Percentiles rank a stretch among this genome's conserved stretches.
These are phyloP conservation scores for Solanum bulbocastanum DNA, from an alignment of 257 asterid genomes.

Conservation along the genomic window DNA sequence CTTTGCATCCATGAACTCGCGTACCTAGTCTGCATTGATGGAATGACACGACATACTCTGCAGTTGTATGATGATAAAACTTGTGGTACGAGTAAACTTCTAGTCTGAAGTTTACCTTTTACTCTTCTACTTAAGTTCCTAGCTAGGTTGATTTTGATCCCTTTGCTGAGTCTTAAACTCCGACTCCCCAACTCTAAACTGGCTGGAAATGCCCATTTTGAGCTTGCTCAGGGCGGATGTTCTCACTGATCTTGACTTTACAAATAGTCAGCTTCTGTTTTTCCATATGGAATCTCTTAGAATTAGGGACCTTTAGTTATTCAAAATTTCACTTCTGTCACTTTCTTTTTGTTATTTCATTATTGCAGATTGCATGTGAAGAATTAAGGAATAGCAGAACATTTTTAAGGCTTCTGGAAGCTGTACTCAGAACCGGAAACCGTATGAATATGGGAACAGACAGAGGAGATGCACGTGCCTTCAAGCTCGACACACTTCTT, in stretches of 20 bases:
- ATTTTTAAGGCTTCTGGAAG: constrained; percentile 70
- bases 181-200: background rate
- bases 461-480: constrained; percentile 73
- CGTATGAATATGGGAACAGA: constrained; percentile 78
- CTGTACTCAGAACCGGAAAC: constrained; percentile 77
- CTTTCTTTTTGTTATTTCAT: background rate
- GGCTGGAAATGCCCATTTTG: background rate
- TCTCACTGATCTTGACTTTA: background rate
- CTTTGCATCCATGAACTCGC: background rate
- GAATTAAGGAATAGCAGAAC: constrained; percentile 71
- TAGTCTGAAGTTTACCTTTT: background rate
- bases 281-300: background rate
- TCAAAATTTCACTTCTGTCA: background rate
- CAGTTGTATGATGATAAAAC: background rate
- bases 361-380: constrained; percentile 60
- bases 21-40: background rate
- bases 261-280: background rate
- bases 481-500: constrained; percentile 75
- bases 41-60: background rate
- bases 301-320: background rate
- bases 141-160: background rate
- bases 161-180: background rate
- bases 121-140: background rate
- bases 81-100: background rate
- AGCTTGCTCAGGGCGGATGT: background rate